These are phyloP conservation scores for Sutorius australiensis DNA, from an alignment of 768 basidiomycete species.

Conservation along the genomic window DNA sequence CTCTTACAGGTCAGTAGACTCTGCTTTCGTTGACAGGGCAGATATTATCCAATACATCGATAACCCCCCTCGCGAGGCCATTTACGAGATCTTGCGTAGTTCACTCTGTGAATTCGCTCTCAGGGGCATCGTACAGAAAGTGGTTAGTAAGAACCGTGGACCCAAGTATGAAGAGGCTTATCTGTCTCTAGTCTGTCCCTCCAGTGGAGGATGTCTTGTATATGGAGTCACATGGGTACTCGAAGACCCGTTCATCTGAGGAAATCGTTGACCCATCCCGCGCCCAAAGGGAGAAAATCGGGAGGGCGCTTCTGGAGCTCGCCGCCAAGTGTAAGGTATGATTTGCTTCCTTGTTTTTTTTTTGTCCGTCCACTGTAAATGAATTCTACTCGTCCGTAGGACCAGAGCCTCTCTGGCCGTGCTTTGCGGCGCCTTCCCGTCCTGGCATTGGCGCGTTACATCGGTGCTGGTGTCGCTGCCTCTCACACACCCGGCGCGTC, in stretches of 20 bases:
- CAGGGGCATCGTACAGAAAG: constrained; percentile 61
- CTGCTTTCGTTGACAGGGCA: constrained; percentile 93
- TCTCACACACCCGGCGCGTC: constrained; percentile 13
- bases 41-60: constrained; percentile 96
- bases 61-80: constrained; percentile 83
- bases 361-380: too few relatives aligned
- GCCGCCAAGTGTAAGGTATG: constrained; percentile 77
- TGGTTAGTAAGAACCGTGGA: constrained; percentile 43
- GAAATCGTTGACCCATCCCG: constrained; percentile 30
- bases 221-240: constrained; percentile 14
- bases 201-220: constrained; percentile 48
- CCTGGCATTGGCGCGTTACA: constrained; percentile 81
- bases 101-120: constrained; percentile 78
- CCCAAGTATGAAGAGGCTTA: constrained; percentile 1
- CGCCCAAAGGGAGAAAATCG: constrained; percentile 51
- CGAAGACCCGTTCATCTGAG: constrained; percentile 3
- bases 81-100: constrained; percentile 87
- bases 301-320: constrained; percentile 59
- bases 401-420: constrained; percentile 86
- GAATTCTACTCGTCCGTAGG: constrained; percentile 34
- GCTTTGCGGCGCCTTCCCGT: constrained; percentile 92
- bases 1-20: constrained; percentile 50
- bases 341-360: background rate
- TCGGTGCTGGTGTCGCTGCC: constrained; percentile 45
- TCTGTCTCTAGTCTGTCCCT: constrained; percentile 51